Evolutionary conservation across 495 filamentous ascomycete genomes (phyloP), one percentile per base, ranked within the genome.

Genomic region (Staphylotrichum longicolle): DNA sequence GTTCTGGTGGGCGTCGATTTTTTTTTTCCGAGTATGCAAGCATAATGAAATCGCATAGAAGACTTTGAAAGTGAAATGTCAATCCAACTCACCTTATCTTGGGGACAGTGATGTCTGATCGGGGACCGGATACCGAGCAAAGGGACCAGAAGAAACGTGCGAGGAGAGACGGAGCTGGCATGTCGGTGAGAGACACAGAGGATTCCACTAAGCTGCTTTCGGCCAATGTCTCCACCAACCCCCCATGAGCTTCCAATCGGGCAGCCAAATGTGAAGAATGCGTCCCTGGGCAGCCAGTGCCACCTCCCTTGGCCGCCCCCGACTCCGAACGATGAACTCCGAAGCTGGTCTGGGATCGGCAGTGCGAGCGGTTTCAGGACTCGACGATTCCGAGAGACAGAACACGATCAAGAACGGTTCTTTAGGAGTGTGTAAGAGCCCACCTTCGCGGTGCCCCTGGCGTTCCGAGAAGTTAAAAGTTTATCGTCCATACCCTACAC

Each of bases 171-270:
- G 20, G 20, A 27, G 20, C 20, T 27, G 6, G 30, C 48, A 54
- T 55, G 40, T 44, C 54, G 54, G 54, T 56, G 54, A 56, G 54
- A 35, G 3, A 3, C 3, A 15, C 27, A 12, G 47, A 12, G 27
- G 20, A 12, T 15, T 27, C n/a, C 35, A 20, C 37, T 54, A 54
- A 40, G n/a, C 51, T n/a, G 20, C 15, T 40, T 54, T 42, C 33
- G 10, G 39, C 10, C 35, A n/a, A 4, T 14, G 8, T 10, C 40
- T 11, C 54, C 30, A 45, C 54, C 27, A 44, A 20, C 41, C 5
- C 15, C 4, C 32, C 20, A 9, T 10, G 9, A 34, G 3, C 54
- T 42, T 54, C 54, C 54, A 44, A 45, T 56, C 41, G 41, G 40
- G 54, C 6, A 8, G 39, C 34, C 14, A 8, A 37, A 53, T 5